Evolutionary conservation across 805 yeast genomes (phyloP), one percentile per base, ranked within the genome.

Genomic region (Kluyveromyces starmeri): DNA sequence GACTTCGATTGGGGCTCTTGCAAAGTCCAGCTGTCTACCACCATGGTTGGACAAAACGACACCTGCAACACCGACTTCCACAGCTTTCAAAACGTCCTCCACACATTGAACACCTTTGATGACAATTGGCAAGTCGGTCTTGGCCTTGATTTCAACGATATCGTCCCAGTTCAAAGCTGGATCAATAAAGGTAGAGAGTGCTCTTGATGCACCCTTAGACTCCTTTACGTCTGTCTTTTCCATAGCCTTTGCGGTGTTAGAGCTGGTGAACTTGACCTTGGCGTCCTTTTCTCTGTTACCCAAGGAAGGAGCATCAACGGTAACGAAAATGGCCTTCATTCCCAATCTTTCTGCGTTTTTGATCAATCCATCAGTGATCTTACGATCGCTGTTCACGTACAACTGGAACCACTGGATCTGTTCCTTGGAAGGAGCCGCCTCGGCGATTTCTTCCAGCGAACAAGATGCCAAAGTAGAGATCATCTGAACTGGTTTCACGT

Each of bases 271-370:
- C 52, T 81, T 80, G 37, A 75, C 59, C 42, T 84, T 71, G 74
- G 74, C 72, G 51, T 85, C 95, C 58, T 84, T 86, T 58, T 88
- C 96, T 47, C 96, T 74, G 43, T 92, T 74, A 10, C 96, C 96
- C 27, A 86, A 66, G 41, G 82, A 80, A 5, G 96, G 96, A 0
- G 96, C 95, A 64, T 86, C 96, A 6, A 84, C 95, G 0, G 96
- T 86, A 44, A 86, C 74, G 51, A 85, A 85, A 21, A 86, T 64
- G 3, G 92, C 95, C 48, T 78, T 78, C 55, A 83, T 69, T 1
- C 94, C 94, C 36, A 81, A 62, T 33, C 62, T 51, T 53, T 81
- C 88, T 11, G 85, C 92, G 47, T 78, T 77, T 46, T 68, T 66
- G n/a, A 86, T 73, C 43, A 80, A 64, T 20, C 67, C 60, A 34